Evolutionary conservation across 2,329 filamentous ascomycete genomes (phyloP).

Genomic region (Scleromitrula shiraiana): DNA sequence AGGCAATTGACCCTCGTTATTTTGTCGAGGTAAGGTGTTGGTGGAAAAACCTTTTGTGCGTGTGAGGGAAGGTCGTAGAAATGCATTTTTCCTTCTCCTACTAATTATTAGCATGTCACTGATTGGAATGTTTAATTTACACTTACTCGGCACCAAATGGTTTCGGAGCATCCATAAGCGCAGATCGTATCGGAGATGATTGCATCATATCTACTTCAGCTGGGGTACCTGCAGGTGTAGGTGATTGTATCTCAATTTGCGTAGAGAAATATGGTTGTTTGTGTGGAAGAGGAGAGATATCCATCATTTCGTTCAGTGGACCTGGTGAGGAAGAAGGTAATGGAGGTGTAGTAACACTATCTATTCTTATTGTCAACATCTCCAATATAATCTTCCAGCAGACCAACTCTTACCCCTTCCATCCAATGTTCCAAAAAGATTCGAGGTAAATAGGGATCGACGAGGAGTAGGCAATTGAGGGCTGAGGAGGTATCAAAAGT

Average conservation of each 20-base stretch:
- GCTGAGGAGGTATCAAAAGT: slow-evolving; percentile 38
- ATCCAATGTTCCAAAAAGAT: slow-evolving; percentile 44
- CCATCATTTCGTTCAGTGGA: slow-evolving; percentile 69
- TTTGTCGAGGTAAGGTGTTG: slow-evolving; percentile 52
- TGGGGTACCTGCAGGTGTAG: slow-evolving; percentile 49
- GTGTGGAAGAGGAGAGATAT: slow-evolving; percentile 87
- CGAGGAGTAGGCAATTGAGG: slow-evolving; percentile 77
- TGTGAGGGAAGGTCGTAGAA: slow-evolving; percentile 66
- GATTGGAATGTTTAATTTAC: slow-evolving; percentile 18
- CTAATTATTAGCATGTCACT: slow-evolving; percentile 14
- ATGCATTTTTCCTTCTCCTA: slow-evolving; percentile 59
- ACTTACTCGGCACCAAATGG: slow-evolving; percentile 46
- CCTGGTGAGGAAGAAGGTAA: slow-evolving; percentile 77
- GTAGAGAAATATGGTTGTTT: slow-evolving; percentile 59
- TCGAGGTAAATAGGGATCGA: slow-evolving; percentile 73
- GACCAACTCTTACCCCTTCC: slow-evolving; percentile 39
- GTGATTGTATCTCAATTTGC: slow-evolving; percentile 62
- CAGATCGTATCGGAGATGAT: slow-evolving; percentile 45
- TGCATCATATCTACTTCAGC: slow-evolving; percentile 43
- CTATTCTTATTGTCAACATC: slow-evolving; percentile 39
- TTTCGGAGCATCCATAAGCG: slow-evolving; percentile 42
- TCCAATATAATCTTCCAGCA: slow-evolving; percentile 28
- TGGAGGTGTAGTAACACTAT: slow-evolving; percentile 75
- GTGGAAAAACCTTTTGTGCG: slow-evolving; percentile 70
- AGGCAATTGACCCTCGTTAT: slow-evolving; percentile 58